These are phyloP conservation scores for Cucumis cinereus DNA, from an alignment of 306 rosid species.

Conservation along the genomic window DNA sequence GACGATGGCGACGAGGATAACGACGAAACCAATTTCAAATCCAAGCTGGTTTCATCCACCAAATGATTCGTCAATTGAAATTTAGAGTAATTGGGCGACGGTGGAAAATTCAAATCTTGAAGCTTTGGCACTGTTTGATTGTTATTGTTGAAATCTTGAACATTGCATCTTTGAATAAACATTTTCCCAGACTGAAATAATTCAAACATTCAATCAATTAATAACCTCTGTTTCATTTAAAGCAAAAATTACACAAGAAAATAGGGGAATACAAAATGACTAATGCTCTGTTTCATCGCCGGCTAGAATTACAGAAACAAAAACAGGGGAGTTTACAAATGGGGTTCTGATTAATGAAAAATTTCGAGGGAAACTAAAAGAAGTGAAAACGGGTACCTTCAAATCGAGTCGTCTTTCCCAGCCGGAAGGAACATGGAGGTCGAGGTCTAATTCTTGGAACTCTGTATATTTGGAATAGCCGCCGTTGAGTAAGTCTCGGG, in stretches of 20 bases:
- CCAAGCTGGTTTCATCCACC: constrained; percentile 44
- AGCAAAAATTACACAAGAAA: too few species aligned
- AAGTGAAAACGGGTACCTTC: constrained; percentile 41
- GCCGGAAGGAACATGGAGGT: constrained; percentile 80
- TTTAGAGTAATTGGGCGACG: constrained; percentile 28
- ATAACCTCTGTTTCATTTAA: not conserved
- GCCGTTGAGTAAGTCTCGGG: constrained; percentile 61
- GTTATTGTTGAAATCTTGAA: constrained; percentile 19
- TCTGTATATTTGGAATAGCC: constrained; percentile 25
- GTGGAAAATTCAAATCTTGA: constrained; percentile 73
- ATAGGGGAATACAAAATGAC: too few species aligned
- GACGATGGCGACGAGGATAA: constrained; percentile 19
- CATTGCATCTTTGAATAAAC: constrained; percentile 49
- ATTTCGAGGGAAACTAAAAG: not conserved
- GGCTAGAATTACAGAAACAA: not conserved
- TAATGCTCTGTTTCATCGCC: not conserved
- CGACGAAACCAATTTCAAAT: constrained; percentile 46
- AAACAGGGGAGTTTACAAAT: not conserved
- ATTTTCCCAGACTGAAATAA: constrained; percentile 81
- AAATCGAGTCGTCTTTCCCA: constrained; percentile 90
- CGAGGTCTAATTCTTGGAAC: constrained; percentile 92
- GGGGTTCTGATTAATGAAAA: not conserved
- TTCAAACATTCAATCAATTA: not conserved
- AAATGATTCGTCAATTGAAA: constrained; percentile 27
- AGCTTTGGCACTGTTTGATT: constrained; percentile 37